Base-by-base conservation (phyloP, 768 basidiomycete genomes). In the Rickenella mellea region DNA sequence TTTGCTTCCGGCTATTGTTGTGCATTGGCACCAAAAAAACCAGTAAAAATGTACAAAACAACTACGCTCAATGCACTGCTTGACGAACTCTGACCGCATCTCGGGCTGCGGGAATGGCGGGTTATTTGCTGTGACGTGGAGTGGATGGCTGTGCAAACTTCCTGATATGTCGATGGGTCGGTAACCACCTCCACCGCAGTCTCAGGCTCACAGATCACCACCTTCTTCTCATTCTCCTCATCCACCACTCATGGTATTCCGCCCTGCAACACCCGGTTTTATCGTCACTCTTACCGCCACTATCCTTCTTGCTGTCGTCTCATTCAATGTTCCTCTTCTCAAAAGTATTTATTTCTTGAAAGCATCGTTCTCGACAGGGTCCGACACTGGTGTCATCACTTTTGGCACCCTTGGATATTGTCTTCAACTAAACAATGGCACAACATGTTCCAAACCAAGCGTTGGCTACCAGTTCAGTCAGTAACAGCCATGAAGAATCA, bases 351-450 rank as follows among this genome's bases (percentile, higher is more conserved):
- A 74, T 67, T 94, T 98, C 64, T 80, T 97, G 55, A 78, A 83
- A 57, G 90, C 88, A 1, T 70, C 64, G 20, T 66, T 89, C 32
- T 48, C 67, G 2, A 61, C 61, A 15, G 54, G 66, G 26, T 68
- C 69, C 19, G 39, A 66, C 35, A 68, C 61, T 38, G 89, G 84
- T 19, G 62, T 70, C 2, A 74, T 94, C 25, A 87, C 77, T 0
- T 83, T 99, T 54, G 94, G 94, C 7, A 87, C 87, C 0, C 64
- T 96, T 40, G 94, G 94, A 0, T 98, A 90, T 55, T 99, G 94
- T 57, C 39, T 82, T 8, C 66, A 80, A 39, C 49, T 82, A 14
- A 52, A 58, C 1, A 65, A 69, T 21, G 67, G 67, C 7, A 77
- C 71, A 6, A 83, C 68, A 4, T 98, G 94, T 63, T 84, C 86